A percentile compares a stretch with the other conserved stretches of the same genome.
Conservation (phyloP, 192 early-diverging fungal genomes). For the Spinellus fusiger region DNA sequence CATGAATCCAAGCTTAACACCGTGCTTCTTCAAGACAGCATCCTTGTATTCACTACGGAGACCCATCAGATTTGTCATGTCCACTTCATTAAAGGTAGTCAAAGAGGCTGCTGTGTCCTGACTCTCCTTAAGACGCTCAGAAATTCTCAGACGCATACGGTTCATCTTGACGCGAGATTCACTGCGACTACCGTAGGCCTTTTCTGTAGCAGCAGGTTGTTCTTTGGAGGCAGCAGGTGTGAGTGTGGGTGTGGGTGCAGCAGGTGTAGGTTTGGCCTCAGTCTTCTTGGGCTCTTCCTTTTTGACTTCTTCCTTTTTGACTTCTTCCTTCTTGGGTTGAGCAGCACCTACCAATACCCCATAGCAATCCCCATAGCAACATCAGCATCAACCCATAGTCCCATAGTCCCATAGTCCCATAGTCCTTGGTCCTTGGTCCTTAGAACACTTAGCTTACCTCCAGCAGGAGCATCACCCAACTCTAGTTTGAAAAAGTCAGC, state of each 20-base stretch:
- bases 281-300: constrained; percentile 37
- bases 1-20: constrained; percentile 98
- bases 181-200: constrained; percentile 21
- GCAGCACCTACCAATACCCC: too few species aligned
- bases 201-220: neutral
- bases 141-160: constrained; percentile 93
- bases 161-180: constrained; percentile 81
- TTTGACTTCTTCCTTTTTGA: constrained; percentile 24
- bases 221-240: constrained; percentile 37
- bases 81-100: constrained; percentile 99
- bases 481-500: constrained; percentile 93
- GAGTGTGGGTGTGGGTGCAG: constrained; percentile 30
- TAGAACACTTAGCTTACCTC: constrained; percentile 37
- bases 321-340: constrained; percentile 39
- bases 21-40: constrained; percentile 86
- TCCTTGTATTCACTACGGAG: constrained; percentile 94
- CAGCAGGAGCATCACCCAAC: constrained; percentile 58
- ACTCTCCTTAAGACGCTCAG: constrained; percentile 93
- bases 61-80: constrained; percentile 94
- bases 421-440: neutral
- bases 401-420: constrained; percentile 4
- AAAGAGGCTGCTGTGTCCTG: constrained; percentile 95
- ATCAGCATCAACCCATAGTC: too few species aligned
- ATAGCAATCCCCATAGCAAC: too few species aligned
- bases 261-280: constrained; percentile 29